phyloP scores from a whole-genome alignment of 1,284 basidiomycete genomes.

The Chalciporus piperatoides region DNA sequence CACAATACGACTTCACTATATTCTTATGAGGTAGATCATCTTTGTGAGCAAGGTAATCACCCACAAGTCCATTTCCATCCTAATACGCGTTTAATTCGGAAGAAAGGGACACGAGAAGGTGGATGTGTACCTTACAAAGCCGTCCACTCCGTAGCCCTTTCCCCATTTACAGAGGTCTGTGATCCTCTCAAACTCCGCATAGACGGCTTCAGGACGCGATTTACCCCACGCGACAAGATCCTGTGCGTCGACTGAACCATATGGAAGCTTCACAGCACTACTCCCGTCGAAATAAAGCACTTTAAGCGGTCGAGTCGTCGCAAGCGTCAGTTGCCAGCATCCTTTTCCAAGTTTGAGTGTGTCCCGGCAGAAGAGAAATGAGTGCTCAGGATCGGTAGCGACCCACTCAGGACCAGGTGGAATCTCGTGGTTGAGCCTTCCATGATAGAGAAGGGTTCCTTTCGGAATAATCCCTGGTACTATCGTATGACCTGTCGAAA shows the following conservation, averaged over 20 bases:
- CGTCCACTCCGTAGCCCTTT: conserved; percentile 34
- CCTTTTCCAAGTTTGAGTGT: conserved; percentile 7
- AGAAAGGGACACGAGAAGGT: background rate
- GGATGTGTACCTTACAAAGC: conserved; percentile 35
- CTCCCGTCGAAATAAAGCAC: conserved; percentile 47
- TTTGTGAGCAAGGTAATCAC: conserved; percentile 10
- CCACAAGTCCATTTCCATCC: conserved; percentile 51
- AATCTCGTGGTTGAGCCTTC: conserved; percentile 20
- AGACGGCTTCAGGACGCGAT: conserved; percentile 11
- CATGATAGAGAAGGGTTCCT: conserved; percentile 45
- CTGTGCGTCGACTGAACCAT: conserved; percentile 42
- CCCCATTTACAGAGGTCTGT: conserved; percentile 38
- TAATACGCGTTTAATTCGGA: conserved; percentile 12
- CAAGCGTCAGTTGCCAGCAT: conserved; percentile 40
- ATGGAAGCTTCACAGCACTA: conserved; percentile 35
- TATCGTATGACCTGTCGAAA: conserved; percentile 38
- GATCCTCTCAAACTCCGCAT: conserved; percentile 31
- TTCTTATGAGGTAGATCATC: background rate
- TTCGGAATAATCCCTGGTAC: conserved; percentile 40
- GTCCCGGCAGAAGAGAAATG: conserved; percentile 34
- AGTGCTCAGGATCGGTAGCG: conserved; percentile 44
- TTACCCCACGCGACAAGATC: conserved; percentile 40
- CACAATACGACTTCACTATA: conserved; percentile 52
- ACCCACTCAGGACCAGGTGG: conserved; percentile 40
- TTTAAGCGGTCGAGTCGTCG: conserved; percentile 36